These are phyloP conservation scores for Penicillium maclennaniae DNA, from an alignment of 495 filamentous ascomycete genomes.

Conservation along the genomic window DNA sequence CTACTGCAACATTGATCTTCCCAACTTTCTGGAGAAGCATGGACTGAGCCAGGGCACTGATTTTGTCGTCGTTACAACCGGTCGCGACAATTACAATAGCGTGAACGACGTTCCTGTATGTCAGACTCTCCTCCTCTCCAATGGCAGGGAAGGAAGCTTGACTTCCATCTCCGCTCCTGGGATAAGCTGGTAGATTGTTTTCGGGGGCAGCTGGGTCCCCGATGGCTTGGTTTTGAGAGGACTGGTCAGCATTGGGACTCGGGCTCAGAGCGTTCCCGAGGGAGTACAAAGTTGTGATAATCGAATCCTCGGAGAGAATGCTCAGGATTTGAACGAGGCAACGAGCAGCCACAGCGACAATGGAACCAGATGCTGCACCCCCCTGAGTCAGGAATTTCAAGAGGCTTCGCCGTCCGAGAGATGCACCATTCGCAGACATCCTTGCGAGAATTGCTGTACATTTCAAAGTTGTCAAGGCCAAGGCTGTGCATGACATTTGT, in stretches of 20 bases:
- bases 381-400: constrained; percentile 82
- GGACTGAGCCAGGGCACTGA: constrained; percentile 88
- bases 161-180: constrained; percentile 63
- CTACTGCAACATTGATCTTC: constrained; percentile 70
- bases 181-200: constrained; percentile 41
- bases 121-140: constrained; percentile 69
- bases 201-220: constrained; percentile 23
- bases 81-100: constrained; percentile 84
- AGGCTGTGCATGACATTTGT: constrained; percentile 71
- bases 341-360: constrained; percentile 69
- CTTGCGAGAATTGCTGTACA: constrained; percentile 77
- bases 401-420: constrained; percentile 74
- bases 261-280: constrained; percentile 88
- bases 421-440: constrained; percentile 64
- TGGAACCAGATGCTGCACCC: constrained; percentile 54
- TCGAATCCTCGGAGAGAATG: constrained; percentile 80
- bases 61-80: constrained; percentile 79
- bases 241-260: constrained; percentile 39
- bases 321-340: constrained; percentile 77
- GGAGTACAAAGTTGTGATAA: constrained; percentile 92
- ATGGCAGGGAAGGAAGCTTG: constrained; percentile 68
- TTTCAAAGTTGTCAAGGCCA: constrained; percentile 74
- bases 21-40: constrained; percentile 93
- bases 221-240: constrained; percentile 26
- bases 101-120: constrained; percentile 78